phyloP scores from a whole-genome alignment of 2,329 filamentous ascomycete species.

The Pseudogymnoascus sp. region DNA sequence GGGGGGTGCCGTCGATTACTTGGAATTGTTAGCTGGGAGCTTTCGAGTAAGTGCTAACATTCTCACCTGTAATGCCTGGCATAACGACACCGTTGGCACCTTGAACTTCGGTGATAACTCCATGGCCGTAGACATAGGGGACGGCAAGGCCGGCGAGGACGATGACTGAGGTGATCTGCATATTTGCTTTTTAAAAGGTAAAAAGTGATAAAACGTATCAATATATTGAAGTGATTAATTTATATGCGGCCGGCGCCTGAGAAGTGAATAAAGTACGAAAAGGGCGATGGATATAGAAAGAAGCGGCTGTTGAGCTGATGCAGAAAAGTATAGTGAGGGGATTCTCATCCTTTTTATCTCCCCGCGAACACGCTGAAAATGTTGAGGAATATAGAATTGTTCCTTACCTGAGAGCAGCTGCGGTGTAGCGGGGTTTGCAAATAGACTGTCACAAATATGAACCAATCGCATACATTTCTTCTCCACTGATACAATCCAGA shows the following conservation, averaged over 20 bases:
- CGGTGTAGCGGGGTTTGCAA: background rate
- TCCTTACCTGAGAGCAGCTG: background rate
- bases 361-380: background rate
- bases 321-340: background rate
- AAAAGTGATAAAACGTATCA: conserved; percentile 4
- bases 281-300: background rate
- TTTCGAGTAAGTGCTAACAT: conserved; percentile 5
- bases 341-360: background rate
- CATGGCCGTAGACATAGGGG: conserved; percentile 48
- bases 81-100: conserved; percentile 57
- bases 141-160: conserved; percentile 38
- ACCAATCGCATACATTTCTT: background rate
- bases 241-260: conserved; percentile 11
- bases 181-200: conserved; percentile 29
- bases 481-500: background rate
- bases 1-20: conserved; percentile 59
- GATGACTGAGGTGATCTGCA: conserved; percentile 41
- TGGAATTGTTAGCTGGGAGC: conserved; percentile 17
- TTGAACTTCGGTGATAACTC: conserved; percentile 47
- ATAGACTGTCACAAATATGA: background rate
- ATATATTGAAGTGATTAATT: background rate
- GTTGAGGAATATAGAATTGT: background rate
- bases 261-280: background rate
- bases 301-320: background rate
- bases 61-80: conserved; percentile 49